Evolutionary conservation across 2,329 filamentous ascomycete genomes (phyloP), one percentile per base, ranked within the genome.

Genomic region (Ophiosphaerella narmari): DNA sequence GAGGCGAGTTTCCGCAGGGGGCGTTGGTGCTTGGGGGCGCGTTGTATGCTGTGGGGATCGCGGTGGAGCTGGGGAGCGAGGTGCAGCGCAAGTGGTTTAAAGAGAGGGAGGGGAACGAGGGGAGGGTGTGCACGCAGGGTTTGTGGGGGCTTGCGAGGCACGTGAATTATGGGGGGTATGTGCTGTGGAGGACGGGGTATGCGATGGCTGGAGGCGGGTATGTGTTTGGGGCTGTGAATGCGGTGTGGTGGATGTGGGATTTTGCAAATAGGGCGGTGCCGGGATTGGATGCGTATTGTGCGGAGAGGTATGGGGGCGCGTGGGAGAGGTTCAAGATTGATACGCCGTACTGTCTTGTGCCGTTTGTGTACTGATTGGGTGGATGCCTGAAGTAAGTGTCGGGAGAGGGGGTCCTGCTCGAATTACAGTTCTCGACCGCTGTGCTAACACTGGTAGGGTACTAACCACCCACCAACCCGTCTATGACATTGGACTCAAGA

Each of bases 61-160:
- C 75, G 4, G 73, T 81, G 4, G 85, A 88, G 69, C 77, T 80
- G 5, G 59, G 79, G 3, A 75, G 82, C 0, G 85, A 88, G 71
- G 62, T 79, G 24, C 85, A 87, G 68, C 77, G 85, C 14, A 75
- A 75, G 55, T 57, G 61, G 0, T 84, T 80, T 70, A 83, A 84
- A 67, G 66, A 71, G 18, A 70, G 82, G 46, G 73, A 77, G 2
- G 72, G 65, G 51, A 82, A 83, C 63, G 75, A 79, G 56, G 81
- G 81, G 14, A 81, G 81, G 65, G 68, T 76, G 0, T 84, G 77
- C 55, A 75, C 74, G 0, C 75, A 75, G 8, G 80, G 81, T 0
- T 56, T 83, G 32, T 84, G 78, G 66, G 64, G 69, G 1, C 62
- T 78, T 34, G 77, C 78, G 4, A 75, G 80, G 38, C 79, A 83